A percentile compares a stretch with the other conserved stretches of the same genome.
Evolutionary conservation across 148 eudicot species (phyloP).

Genomic region (Diospyros lotus): DNA sequence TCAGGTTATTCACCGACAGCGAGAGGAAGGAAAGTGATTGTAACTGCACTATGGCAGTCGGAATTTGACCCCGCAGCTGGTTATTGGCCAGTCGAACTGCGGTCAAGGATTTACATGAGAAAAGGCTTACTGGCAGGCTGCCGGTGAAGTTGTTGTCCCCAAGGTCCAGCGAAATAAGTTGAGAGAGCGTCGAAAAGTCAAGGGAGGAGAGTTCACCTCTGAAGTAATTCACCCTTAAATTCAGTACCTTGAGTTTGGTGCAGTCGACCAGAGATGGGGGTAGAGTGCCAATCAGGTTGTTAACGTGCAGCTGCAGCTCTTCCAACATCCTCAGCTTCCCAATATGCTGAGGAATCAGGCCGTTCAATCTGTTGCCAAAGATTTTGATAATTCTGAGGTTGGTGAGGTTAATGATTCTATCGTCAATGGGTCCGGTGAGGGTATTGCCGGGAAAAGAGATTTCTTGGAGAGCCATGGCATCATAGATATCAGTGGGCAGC

Average conservation of each 20-base stretch:
- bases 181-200: constrained; percentile 55
- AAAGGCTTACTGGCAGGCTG: constrained; percentile 55
- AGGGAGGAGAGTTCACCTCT: constrained; percentile 60
- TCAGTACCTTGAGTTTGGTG: constrained; percentile 47
- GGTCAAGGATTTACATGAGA: constrained; percentile 58
- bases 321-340: constrained; percentile 60
- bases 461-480: constrained; percentile 32
- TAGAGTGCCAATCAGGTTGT: constrained; percentile 53
- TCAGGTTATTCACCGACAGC: constrained; percentile 62
- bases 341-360: constrained; percentile 50
- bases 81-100: constrained; percentile 74
- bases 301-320: constrained; percentile 60
- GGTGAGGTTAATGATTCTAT: constrained; percentile 40
- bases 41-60: constrained; percentile 39
- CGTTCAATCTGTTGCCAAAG: constrained; percentile 49
- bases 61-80: constrained; percentile 50
- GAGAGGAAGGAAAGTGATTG: constrained; percentile 72
- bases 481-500: constrained; percentile 49
- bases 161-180: constrained; percentile 58
- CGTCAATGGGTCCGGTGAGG: constrained; percentile 41
- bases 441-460: constrained; percentile 60
- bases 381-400: constrained; percentile 47
- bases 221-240: constrained; percentile 60
- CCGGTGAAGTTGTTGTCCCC: constrained; percentile 69
- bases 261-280: constrained; percentile 72